Evolutionary conservation across 192 early-diverging fungal genomes (phyloP).

Genomic region (Neocallimastix lanati): DNA sequence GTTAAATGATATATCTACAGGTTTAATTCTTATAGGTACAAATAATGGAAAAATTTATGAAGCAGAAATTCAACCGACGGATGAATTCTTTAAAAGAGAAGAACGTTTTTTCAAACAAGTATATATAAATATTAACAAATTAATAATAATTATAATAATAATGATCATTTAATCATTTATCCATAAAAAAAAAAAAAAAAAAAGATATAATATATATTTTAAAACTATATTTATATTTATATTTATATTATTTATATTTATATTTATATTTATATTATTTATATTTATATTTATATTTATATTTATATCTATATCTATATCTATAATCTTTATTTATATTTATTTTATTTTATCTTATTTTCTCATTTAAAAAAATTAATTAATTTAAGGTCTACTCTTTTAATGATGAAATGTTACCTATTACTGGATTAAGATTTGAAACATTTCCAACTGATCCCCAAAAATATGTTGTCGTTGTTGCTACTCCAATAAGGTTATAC

Average conservation of each 20-base stretch:
- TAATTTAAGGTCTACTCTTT: conserved; percentile 39
- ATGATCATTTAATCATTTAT: no score
- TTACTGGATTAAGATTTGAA: conserved; percentile 67
- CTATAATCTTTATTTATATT: conserved; percentile 2
- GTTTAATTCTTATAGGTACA: conserved; percentile 66
- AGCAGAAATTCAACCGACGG: conserved; percentile 67
- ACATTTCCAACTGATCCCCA: conserved; percentile 51
- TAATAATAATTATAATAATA: background rate
- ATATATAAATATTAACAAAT: background rate
- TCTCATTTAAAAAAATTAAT: no score
- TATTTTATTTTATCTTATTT: background rate
- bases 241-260: no score
- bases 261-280: background rate
- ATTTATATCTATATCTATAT: conserved; percentile 3
- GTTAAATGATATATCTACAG: conserved; percentile 39
- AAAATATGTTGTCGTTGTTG: conserved; percentile 59
- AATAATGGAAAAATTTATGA: conserved; percentile 79
- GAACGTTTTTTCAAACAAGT: conserved; percentile 57
- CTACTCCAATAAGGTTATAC: conserved; percentile 76
- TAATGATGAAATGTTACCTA: conserved; percentile 28
- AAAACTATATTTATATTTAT: no score
- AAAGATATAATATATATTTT: no score
- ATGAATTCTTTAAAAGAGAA: conserved; percentile 69
- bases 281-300: conserved; percentile 2
- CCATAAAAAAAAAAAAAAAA: no score